Base-by-base conservation (phyloP, 805 yeast species). In the Diddensiella transvaalensis region DNA sequence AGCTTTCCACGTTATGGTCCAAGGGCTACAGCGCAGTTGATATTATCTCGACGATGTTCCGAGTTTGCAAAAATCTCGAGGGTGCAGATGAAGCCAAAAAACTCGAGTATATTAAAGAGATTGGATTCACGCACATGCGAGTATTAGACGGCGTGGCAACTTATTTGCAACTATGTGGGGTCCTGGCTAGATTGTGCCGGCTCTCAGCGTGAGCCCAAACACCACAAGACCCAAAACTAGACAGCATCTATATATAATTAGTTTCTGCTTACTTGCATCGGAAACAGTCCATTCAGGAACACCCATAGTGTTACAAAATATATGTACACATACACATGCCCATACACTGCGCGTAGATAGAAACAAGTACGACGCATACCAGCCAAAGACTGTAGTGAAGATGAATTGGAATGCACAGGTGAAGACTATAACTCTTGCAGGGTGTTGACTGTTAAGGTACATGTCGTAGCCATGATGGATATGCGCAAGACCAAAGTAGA, bases 21-120 rank as follows among this genome's bases (percentile, higher is more conserved):
- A 87, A 87, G 62, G 99, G 99, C 3, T 93, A 91, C 65, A 82
- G 91, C 11, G 93, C 96, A 0, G 86, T 88, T 22, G 99, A 93
- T 67, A 87, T 93, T 38, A 88, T 90, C 3, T 83, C 95, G 1
- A 89, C 95, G 47, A 80, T 90, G 60, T 93, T 93, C 70, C 79
- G 87, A 54, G 98, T 93, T 6, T 78, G 88, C 22, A 91, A 90
- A 67, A 78, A 84, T 1, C 61, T 93, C 51, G 80, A 76, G 5
- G n/a, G n/a, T n/a, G 83, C 80, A 17, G 70, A 87, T 5, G 98
- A 93, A 62, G 75, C 74, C 44, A 74, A 72, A 48, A 71, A 95
- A 54, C 71, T 93, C 51, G 91, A 85, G 50, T 77, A 85, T 62
- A 83, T 93, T 55, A 82, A 82, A 61, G 89, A 86, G 58, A 87